Percentiles rank a stretch among this genome's conserved stretches.
Conservation (phyloP, 1,284 basidiomycete genomes). For the Fistulina hepatica region DNA sequence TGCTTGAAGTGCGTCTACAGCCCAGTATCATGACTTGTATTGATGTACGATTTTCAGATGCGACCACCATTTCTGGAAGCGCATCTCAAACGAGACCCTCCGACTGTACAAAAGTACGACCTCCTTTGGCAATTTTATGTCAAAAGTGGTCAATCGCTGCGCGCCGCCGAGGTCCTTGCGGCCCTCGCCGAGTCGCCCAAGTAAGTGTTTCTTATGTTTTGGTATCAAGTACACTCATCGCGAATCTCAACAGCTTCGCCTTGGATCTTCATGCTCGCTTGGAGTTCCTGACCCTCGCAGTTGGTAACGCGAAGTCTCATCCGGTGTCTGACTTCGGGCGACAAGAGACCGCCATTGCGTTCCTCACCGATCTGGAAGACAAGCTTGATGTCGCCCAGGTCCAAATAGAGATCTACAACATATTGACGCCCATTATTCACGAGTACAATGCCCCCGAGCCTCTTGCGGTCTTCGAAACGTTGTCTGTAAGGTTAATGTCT, state of each 20-base stretch:
- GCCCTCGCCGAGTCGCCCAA: slow-evolving; percentile 78
- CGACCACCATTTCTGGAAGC: slow-evolving; percentile 78
- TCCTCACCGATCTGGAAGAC: slow-evolving; percentile 89
- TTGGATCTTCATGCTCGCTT: slow-evolving; percentile 63
- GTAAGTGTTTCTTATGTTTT: slow-evolving; percentile 34
- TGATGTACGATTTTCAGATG: slow-evolving; percentile 37
- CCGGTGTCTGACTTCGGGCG: slow-evolving; percentile 64
- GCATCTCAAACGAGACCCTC: slow-evolving; percentile 77
- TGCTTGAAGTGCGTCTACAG: slow-evolving; percentile 63
- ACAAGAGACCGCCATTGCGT: slow-evolving; percentile 81
- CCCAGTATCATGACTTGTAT: slow-evolving; percentile 4
- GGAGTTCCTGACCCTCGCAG: slow-evolving; percentile 87
- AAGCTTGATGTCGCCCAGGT: slow-evolving; percentile 96
- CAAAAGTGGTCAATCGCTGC: slow-evolving; percentile 74
- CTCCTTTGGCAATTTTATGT: slow-evolving; percentile 96
- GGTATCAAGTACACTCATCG: slow-evolving; percentile 2
- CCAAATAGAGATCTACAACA: slow-evolving; percentile 79
- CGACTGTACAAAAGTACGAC: slow-evolving; percentile 75
- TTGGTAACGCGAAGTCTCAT: slow-evolving; percentile 93
- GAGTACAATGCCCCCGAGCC: slow-evolving; percentile 27
- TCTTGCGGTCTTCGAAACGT: slow-evolving; percentile 42
- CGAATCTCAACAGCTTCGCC: slow-evolving; percentile 39
- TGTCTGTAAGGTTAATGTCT: slow-evolving; percentile 42
- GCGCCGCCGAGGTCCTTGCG: slow-evolving; percentile 83
- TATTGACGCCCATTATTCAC: slow-evolving; percentile 48